Evolutionary conservation across 2,329 filamentous ascomycete species (phyloP), one percentile per base, ranked within the genome.

Genomic region (Mycogone perniciosa): DNA sequence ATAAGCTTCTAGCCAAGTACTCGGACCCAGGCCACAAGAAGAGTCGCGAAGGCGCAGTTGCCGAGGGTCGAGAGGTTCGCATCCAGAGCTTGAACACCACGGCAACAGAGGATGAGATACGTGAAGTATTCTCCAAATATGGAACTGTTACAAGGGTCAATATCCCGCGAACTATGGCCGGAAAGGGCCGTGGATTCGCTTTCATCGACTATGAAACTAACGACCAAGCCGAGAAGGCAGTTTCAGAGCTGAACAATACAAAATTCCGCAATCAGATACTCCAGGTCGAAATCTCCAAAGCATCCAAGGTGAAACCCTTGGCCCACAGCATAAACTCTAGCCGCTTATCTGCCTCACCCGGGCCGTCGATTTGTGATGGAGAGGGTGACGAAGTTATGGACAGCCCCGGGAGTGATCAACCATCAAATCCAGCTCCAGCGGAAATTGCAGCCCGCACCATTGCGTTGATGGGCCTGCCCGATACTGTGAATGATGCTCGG

Each of bases 401-500:
- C 0, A 67, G 71, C 50, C 60, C 53, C 9, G 44, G 31, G n/a
- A 46, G 29, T 33, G 54, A 52, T 37, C 53, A 51, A 10, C 44
- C 46, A 26, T 38, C 58, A 40, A 62, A 63, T 9, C 72, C 75
- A 13, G 73, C 76, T 1, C 67, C 71, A 6, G 66, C 66, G 5
- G 76, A 82, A 11, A 77, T 81, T 20, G 68, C 74, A 31, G 80
- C 84, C 45, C 84, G 89, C 47, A 93, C 88, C 1, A 77, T 97
- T 45, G 86, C 85, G 7, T 73, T 99, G 30, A 81, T 96, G 69
- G 86, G 91, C 55, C 74, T 99, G 1, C 89, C 93, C 0, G 93
- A 97, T 62, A 97, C 91, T 0, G 82, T 97, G 61, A 96, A 95
- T 57, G 89, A 95, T 61, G 82, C 87, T 1, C 88, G 91, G 31